Evolutionary conservation across 306 rosid species (phyloP).

Genomic region (Sicyos baderoa): DNA sequence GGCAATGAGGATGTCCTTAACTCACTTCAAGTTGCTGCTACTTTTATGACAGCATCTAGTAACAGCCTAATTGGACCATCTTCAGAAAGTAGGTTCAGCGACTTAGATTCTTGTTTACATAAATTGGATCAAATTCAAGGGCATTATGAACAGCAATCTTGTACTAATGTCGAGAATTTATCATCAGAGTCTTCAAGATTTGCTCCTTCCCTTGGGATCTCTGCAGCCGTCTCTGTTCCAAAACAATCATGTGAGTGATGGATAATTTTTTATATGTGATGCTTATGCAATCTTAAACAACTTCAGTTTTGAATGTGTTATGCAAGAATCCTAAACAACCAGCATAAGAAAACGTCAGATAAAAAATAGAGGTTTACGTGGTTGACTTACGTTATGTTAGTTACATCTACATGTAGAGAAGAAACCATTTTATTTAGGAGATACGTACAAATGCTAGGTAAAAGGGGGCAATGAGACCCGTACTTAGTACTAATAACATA

Average conservation of each 20-base stretch:
- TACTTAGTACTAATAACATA: too few relatives aligned
- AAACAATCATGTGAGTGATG: background rate
- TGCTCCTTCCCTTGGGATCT: slow-evolving; percentile 8
- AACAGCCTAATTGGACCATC: slow-evolving; percentile 6
- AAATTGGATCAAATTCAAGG: background rate
- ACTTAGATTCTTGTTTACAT: background rate
- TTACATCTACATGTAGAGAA: too few relatives aligned
- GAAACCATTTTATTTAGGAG: too few relatives aligned
- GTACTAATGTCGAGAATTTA: background rate
- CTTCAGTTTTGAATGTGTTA: background rate
- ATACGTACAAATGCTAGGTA: too few relatives aligned
- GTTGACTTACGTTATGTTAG: too few relatives aligned
- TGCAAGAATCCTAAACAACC: too few relatives aligned
- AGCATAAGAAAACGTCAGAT: too few relatives aligned
- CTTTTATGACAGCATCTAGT: background rate
- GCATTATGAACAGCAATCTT: background rate
- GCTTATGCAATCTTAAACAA: background rate
- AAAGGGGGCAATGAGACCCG: too few relatives aligned
- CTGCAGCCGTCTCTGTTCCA: background rate
- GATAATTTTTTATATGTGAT: background rate
- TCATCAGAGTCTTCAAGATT: background rate
- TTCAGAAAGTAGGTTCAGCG: background rate
- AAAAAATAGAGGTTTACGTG: too few relatives aligned
- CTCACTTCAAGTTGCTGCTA: background rate
- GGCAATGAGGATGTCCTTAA: background rate